Conservation (phyloP, 1,139 yeast species). For the Fermentozyma sake region DNA sequence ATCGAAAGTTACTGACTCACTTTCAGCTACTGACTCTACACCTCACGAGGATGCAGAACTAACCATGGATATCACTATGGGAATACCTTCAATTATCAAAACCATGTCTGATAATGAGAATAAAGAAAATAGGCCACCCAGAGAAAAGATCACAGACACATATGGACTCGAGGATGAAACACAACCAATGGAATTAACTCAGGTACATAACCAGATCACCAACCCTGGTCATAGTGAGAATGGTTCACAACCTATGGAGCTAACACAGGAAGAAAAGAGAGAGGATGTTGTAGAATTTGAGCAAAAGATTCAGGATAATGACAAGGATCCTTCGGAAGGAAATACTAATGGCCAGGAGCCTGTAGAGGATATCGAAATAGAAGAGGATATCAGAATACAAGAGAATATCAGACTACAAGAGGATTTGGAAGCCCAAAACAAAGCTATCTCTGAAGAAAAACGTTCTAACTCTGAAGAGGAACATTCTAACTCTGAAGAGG, state of each 20-base stretch:
- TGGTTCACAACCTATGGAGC: constrained; percentile 18
- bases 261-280: constrained; percentile 17
- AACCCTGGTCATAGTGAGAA: constrained; percentile 2
- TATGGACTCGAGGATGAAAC: constrained; percentile 4
- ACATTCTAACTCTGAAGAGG: too few species aligned
- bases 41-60: constrained; percentile 10
- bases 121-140: background rate
- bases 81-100: constrained; percentile 1
- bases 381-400: too few species aligned
- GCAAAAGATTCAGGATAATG: too few species aligned
- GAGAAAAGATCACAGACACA: background rate
- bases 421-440: too few species aligned
- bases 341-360: too few species aligned
- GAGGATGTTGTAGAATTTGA: constrained; percentile 3
- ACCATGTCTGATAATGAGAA: background rate
- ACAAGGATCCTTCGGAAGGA: too few species aligned
- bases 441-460: too few species aligned
- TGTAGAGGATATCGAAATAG: too few species aligned
- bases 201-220: constrained; percentile 1
- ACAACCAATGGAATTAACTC: constrained; percentile 4
- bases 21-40: too few species aligned
- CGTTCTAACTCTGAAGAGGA: too few species aligned
- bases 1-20: too few species aligned
- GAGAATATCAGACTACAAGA: too few species aligned
- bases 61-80: constrained; percentile 12